phyloP scores from a whole-genome alignment of 1,139 yeast genomes.

The Kazachstania sp. region DNA sequence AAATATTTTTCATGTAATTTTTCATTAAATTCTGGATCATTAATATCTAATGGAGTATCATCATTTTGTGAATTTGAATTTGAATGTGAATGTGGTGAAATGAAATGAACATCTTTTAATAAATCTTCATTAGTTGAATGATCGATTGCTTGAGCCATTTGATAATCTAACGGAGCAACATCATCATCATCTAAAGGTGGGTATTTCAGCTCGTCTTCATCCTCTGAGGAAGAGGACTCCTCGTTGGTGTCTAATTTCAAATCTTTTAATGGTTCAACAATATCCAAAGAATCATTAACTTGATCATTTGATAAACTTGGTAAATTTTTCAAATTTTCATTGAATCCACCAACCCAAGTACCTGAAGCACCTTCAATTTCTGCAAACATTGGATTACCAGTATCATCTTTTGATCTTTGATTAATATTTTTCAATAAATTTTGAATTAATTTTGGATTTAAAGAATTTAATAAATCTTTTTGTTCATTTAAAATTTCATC shows the following conservation, averaged over 20 bases:
- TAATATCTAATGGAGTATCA: constrained; percentile 41
- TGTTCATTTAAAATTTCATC: constrained; percentile 59
- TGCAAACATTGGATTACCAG: constrained; percentile 31
- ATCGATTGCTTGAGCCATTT: constrained; percentile 36
- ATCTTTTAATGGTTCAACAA: constrained; percentile 4
- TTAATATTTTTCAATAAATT: constrained; percentile 41
- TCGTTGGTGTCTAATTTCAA: too few relatives aligned
- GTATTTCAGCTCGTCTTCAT: constrained; percentile 12
- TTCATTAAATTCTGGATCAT: constrained; percentile 71
- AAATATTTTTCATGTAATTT: constrained; percentile 77
- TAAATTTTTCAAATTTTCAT: constrained; percentile 32
- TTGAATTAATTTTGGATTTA: constrained; percentile 64
- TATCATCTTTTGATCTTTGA: constrained; percentile 28
- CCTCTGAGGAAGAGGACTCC: background rate
- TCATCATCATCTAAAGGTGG: constrained; percentile 34
- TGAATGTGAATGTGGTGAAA: constrained; percentile 40
- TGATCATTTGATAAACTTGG: constrained; percentile 28
- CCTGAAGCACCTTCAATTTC: constrained; percentile 57
- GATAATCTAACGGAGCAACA: constrained; percentile 38
- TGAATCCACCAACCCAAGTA: constrained; percentile 67
- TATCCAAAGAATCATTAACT: constrained; percentile 33
- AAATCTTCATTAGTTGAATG: constrained; percentile 39
- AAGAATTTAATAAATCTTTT: constrained; percentile 53
- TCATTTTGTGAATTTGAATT: constrained; percentile 20
- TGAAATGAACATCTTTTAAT: constrained; percentile 51